Conservation (phyloP, 495 filamentous ascomycete genomes). For the Lasiosphaeria hispida region DNA sequence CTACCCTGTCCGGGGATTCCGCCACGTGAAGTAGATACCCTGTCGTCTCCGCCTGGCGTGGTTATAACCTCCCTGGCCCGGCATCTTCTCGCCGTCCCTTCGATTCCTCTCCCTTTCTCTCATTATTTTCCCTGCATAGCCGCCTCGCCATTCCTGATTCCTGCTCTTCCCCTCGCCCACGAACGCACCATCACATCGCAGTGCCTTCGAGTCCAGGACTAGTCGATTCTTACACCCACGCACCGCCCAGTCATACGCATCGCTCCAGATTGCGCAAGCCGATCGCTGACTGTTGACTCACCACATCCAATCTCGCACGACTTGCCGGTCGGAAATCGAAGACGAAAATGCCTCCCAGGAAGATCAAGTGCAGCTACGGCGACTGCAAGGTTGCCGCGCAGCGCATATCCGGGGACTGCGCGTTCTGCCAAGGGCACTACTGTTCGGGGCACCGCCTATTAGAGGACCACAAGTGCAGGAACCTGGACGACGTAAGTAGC, state of each 20-base stretch:
- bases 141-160: background rate
- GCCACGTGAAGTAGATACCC: constrained; percentile 19
- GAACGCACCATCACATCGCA: constrained; percentile 7
- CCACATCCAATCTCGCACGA: background rate
- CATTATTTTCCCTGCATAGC: background rate
- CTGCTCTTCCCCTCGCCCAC: constrained; percentile 4
- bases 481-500: constrained; percentile 77
- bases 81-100: background rate
- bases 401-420: constrained; percentile 92
- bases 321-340: constrained; percentile 19
- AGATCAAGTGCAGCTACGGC: constrained; percentile 83
- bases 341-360: constrained; percentile 67
- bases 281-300: background rate
- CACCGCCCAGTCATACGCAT: too few relatives aligned
- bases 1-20: constrained; percentile 1
- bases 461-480: constrained; percentile 88
- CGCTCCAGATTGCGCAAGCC: too few relatives aligned
- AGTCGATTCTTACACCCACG: too few relatives aligned
- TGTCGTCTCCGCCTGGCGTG: constrained; percentile 19
- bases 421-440: constrained; percentile 89
- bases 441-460: constrained; percentile 91
- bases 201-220: too few relatives aligned
- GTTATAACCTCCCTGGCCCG: constrained; percentile 12
- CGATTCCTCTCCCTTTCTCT: constrained; percentile 14
- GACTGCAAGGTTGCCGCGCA: constrained; percentile 83